Evolutionary conservation across 352 stramenopile genomes (phyloP).

Genomic region (Globisporangium emineosum): DNA sequence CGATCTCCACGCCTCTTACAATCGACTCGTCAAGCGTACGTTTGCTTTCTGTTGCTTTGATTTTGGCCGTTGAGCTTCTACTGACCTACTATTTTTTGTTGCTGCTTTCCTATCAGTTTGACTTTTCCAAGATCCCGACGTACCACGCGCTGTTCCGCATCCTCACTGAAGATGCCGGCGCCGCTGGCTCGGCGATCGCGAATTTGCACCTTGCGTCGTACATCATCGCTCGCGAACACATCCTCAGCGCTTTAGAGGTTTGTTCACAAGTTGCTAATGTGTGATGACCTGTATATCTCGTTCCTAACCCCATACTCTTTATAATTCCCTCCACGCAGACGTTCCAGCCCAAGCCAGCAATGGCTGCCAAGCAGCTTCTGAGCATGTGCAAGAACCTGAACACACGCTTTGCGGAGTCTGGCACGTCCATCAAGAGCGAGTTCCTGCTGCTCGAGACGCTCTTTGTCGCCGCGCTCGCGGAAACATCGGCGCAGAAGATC

Average conservation of each 20-base stretch:
- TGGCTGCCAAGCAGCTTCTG: conserved; percentile 72
- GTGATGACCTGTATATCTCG: no score
- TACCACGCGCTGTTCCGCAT: conserved; percentile 72
- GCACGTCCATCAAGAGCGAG: conserved; percentile 58
- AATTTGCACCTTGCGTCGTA: conserved; percentile 74
- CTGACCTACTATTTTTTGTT: neutral
- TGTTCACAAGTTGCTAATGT: neutral
- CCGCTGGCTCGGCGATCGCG: conserved; percentile 55
- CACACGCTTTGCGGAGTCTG: conserved; percentile 49
- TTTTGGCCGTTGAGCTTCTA: no score
- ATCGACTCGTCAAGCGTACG: conserved; percentile 52
- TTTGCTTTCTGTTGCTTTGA: neutral
- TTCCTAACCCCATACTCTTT: no score
- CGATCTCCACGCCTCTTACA: conserved; percentile 35
- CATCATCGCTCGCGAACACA: conserved; percentile 47
- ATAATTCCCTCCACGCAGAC: no score
- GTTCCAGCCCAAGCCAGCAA: conserved; percentile 62
- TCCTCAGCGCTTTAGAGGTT: conserved; percentile 55
- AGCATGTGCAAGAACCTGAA: conserved; percentile 57
- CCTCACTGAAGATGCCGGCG: conserved; percentile 68
- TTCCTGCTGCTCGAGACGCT: conserved; percentile 77
- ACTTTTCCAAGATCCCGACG: conserved; percentile 55
- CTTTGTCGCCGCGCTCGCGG: conserved; percentile 53
- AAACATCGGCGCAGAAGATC: conserved; percentile 42
- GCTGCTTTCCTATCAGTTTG: conserved; percentile 28